A percentile compares a stretch with the other conserved stretches of the same genome.
These are phyloP conservation scores for Entoloma clypeatum DNA, from an alignment of 1,284 basidiomycete genomes.

Conservation along the genomic window DNA sequence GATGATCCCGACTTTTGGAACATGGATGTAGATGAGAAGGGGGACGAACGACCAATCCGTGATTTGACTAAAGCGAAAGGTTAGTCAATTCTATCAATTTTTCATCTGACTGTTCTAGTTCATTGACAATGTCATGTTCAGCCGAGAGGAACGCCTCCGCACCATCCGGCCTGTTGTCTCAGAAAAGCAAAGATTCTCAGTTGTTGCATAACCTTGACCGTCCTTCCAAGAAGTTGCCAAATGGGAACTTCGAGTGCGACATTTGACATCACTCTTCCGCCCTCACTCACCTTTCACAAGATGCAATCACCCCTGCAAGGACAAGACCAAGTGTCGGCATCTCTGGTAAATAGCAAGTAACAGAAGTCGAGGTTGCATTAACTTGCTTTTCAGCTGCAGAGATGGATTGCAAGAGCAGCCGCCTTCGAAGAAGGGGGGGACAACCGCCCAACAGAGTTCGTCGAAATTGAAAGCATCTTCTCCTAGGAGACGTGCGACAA, in stretches of 20 bases:
- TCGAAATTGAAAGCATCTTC: too few relatives aligned
- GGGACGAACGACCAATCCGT: conserved; percentile 26
- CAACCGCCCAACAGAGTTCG: conserved; percentile 18
- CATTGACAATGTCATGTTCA: too few relatives aligned
- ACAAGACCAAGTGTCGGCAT: conserved; percentile 71
- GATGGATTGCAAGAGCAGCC: conserved; percentile 61
- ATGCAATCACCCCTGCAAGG: conserved; percentile 78
- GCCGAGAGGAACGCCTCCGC: too few relatives aligned
- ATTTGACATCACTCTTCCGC: background rate
- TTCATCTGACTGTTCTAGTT: too few relatives aligned
- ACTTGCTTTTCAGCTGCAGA: conserved; percentile 50
- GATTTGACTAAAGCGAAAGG: conserved; percentile 31
- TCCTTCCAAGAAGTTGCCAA: conserved; percentile 26
- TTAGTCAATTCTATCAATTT: conserved; percentile 8
- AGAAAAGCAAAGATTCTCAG: background rate
- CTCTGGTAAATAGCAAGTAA: conserved; percentile 54
- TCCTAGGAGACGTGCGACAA: too few relatives aligned
- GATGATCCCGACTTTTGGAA: conserved; percentile 66
- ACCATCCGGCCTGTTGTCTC: background rate
- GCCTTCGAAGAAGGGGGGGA: conserved; percentile 30
- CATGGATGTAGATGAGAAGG: conserved; percentile 41
- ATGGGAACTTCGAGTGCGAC: conserved; percentile 43
- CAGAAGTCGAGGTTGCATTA: conserved; percentile 4
- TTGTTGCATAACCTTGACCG: conserved; percentile 8
- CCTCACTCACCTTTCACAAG: conserved; percentile 32